phyloP scores from a whole-genome alignment of 257 asterid species.

The Echites panduratus region DNA sequence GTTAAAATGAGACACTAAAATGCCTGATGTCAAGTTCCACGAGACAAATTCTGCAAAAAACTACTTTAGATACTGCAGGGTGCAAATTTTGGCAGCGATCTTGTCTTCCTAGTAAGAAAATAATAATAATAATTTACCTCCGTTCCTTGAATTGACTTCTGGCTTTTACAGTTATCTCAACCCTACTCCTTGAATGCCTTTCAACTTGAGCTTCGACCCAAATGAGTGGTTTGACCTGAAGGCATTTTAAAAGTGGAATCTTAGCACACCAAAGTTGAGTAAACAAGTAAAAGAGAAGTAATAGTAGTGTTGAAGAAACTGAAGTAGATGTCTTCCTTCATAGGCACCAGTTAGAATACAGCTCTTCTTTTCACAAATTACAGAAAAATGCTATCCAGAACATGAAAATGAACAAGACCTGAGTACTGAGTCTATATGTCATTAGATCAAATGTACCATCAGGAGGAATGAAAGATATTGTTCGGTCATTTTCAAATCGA shows the following conservation, averaged over 20 bases:
- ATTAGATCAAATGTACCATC: conserved; percentile 55
- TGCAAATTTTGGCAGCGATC: neutral
- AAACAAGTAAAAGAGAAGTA: neutral
- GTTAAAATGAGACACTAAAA: neutral
- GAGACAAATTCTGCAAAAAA: neutral
- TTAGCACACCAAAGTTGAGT: neutral
- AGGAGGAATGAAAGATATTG: conserved; percentile 53
- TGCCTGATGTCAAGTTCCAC: neutral
- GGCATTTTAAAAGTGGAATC: neutral
- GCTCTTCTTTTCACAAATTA: neutral
- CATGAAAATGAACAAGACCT: conserved; percentile 24
- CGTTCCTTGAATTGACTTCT: conserved; percentile 59
- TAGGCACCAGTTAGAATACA: neutral
- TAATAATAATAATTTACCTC: conserved; percentile 24
- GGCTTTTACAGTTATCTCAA: conserved; percentile 45
- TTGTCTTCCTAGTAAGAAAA: neutral
- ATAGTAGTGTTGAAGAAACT: neutral
- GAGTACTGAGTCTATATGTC: conserved; percentile 52
- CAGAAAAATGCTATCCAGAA: neutral
- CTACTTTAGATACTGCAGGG: neutral
- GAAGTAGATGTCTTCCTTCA: neutral
- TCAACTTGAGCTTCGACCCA: conserved; percentile 62
- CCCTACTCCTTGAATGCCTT: conserved; percentile 46
- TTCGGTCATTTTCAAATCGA: conserved; percentile 49
- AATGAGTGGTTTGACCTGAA: conserved; percentile 49